phyloP scores from a whole-genome alignment of 805 yeast species.

The Zygosaccharomyces lentus region DNA sequence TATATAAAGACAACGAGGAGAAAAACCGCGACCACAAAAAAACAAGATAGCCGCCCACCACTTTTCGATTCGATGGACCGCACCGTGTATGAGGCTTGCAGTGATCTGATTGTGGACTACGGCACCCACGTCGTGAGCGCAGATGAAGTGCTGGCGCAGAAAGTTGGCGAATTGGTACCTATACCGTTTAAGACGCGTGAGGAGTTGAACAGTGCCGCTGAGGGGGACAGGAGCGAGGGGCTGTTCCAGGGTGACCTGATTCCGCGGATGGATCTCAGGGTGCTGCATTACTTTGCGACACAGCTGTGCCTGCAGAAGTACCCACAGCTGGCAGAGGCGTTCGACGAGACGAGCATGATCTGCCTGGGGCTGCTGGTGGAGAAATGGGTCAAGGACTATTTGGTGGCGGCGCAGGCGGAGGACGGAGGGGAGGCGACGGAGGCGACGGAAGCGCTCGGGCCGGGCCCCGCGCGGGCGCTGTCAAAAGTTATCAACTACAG shows the following conservation, averaged over 20 bases:
- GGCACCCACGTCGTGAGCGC: slow-evolving; percentile 28
- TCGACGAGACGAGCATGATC: slow-evolving; percentile 39
- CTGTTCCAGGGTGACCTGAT: slow-evolving; percentile 27
- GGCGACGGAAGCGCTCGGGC: slow-evolving; percentile 10
- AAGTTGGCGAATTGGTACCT: slow-evolving; percentile 27
- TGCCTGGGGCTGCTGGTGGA: slow-evolving; percentile 38
- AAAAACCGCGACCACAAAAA: background rate
- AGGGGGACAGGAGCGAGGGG: slow-evolving; percentile 22
- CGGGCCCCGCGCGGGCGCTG: slow-evolving; percentile 22
- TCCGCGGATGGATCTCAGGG: slow-evolving; percentile 33
- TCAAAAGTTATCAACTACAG: slow-evolving; percentile 26
- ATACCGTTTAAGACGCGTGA: slow-evolving; percentile 33
- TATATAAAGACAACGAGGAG: background rate
- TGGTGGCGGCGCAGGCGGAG: slow-evolving; percentile 10
- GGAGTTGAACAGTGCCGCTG: slow-evolving; percentile 25
- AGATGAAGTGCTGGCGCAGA: slow-evolving; percentile 31
- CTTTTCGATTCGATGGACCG: slow-evolving; percentile 22
- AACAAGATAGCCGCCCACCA: slow-evolving; percentile 4
- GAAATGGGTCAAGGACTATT: slow-evolving; percentile 36
- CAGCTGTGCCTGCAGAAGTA: slow-evolving; percentile 30
- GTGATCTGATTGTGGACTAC: slow-evolving; percentile 24
- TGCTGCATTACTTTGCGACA: slow-evolving; percentile 37
- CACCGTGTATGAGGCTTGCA: slow-evolving; percentile 32
- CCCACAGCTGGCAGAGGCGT: slow-evolving; percentile 25
- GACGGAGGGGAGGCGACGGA: slow-evolving; percentile 8